phyloP scores from a whole-genome alignment of 176 grass and related monocot genomes.

The Luzula sylvatica region DNA sequence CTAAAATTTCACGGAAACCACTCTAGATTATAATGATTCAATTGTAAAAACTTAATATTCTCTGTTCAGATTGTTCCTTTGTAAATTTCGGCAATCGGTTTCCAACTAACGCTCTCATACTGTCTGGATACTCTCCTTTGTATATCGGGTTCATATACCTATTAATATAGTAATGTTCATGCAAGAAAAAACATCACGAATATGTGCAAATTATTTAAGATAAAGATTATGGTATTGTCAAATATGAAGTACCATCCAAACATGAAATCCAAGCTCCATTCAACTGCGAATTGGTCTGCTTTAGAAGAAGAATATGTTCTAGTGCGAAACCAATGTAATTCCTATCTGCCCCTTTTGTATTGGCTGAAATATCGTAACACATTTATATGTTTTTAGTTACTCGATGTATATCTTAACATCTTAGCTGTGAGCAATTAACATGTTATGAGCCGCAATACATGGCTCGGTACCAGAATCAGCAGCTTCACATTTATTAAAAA shows the following conservation, averaged over 20 bases:
- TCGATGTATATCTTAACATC: too few species aligned
- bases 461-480: too few species aligned
- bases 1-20: too few species aligned
- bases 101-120: constrained; percentile 18
- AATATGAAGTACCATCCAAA: constrained; percentile 32
- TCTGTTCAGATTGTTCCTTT: constrained; percentile 20
- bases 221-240: too few species aligned
- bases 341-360: neutral
- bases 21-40: too few species aligned
- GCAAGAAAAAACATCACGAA: neutral
- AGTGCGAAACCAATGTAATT: constrained; percentile 25
- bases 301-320: constrained; percentile 20
- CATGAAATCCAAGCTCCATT: constrained; percentile 49
- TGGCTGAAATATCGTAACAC: too few species aligned
- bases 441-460: too few species aligned
- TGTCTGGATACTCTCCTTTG: constrained; percentile 20
- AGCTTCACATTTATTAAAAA: too few species aligned
- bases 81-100: constrained; percentile 31
- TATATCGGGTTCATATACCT: constrained; percentile 29
- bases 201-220: too few species aligned
- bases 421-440: too few species aligned
- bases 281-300: constrained; percentile 21
- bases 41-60: constrained; percentile 34
- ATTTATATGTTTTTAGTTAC: too few species aligned
- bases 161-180: neutral